These are phyloP conservation scores for Fusarium sp. DNA, from an alignment of 2,329 filamentous ascomycete species.

Conservation along the genomic window DNA sequence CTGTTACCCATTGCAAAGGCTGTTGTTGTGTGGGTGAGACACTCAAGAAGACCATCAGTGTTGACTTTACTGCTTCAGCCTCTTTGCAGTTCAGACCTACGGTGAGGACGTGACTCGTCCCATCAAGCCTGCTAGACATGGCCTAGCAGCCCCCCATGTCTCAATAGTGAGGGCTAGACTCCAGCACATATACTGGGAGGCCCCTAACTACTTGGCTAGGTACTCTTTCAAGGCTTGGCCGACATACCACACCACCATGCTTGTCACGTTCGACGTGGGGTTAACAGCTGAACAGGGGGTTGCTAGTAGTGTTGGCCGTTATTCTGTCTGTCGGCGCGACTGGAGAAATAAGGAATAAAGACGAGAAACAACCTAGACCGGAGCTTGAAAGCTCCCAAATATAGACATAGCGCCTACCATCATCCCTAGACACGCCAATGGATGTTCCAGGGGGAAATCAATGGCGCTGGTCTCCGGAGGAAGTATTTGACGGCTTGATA, in stretches of 20 bases:
- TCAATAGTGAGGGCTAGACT: constrained; percentile 15
- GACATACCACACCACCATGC: constrained; percentile 3
- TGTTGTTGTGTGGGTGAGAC: not conserved
- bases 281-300: constrained; percentile 23
- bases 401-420: constrained; percentile 17
- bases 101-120: constrained; percentile 27
- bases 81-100: not conserved
- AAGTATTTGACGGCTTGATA: constrained; percentile 27
- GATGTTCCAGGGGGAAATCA: constrained; percentile 37
- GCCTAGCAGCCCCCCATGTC: constrained; percentile 14
- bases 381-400: not conserved
- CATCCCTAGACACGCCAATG: constrained; percentile 18
- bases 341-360: not conserved
- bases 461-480: not conserved
- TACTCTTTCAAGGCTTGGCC: not conserved
- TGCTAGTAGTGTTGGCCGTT: constrained; percentile 5
- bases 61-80: constrained; percentile 2
- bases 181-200: not conserved
- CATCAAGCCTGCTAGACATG: not conserved
- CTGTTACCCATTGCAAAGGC: not conserved
- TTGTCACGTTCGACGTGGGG: constrained; percentile 4
- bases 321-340: constrained; percentile 6
- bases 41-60: not conserved
- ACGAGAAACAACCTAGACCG: not conserved
- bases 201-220: not conserved